These are phyloP conservation scores for Leptographium procerum DNA, from an alignment of 2,329 filamentous ascomycete genomes.

Conservation along the genomic window DNA sequence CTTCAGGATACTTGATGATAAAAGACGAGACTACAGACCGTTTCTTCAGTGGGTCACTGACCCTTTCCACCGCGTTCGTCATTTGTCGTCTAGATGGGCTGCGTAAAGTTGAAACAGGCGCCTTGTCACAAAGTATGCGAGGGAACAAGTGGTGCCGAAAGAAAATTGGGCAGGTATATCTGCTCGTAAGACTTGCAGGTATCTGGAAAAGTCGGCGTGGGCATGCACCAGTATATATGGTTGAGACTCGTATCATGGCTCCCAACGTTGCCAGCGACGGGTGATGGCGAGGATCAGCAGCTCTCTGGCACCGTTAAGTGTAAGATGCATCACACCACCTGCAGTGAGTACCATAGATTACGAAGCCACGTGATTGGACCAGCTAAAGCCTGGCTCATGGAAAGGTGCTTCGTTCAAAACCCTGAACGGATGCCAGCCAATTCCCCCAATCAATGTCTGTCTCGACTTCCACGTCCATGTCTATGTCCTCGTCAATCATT, in stretches of 20 bases:
- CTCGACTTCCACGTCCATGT: slow-evolving; percentile 5
- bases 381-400: neutral
- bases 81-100: neutral
- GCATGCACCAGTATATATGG: neutral
- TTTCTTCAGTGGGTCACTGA: slow-evolving; percentile 15
- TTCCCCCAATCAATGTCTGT: slow-evolving; percentile 9
- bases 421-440: slow-evolving; percentile 6
- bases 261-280: neutral
- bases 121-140: neutral
- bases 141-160: neutral
- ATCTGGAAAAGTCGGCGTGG: neutral
- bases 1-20: slow-evolving; percentile 33
- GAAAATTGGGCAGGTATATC: neutral
- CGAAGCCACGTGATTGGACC: neutral
- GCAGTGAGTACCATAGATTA: neutral
- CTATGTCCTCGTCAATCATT: slow-evolving; percentile 2
- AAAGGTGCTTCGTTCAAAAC: neutral
- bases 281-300: neutral
- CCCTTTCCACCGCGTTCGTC: neutral
- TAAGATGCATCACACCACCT: neutral
- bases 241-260: neutral
- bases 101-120: neutral
- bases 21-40: slow-evolving; percentile 38
- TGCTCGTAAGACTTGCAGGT: neutral
- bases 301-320: neutral